A percentile compares a stretch with the other conserved stretches of the same genome.
phyloP scores from a whole-genome alignment of 2,329 filamentous ascomycete species.

The Lecanoromycetidae sp. region DNA sequence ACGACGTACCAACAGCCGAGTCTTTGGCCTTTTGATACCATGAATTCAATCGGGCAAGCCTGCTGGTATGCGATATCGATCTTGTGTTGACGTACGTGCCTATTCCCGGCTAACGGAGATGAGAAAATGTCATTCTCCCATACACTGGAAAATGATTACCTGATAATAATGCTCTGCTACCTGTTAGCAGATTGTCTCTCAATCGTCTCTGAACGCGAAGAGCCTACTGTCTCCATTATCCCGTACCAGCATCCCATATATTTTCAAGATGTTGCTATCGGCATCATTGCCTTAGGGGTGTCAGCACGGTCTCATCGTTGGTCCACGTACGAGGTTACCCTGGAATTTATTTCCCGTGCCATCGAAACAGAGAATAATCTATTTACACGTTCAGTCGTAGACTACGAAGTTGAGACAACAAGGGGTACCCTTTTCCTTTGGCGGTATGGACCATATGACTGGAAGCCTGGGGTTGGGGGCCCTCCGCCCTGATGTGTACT shows the following conservation, averaged over 20 bases:
- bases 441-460: slow-evolving; percentile 5
- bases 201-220: too few species aligned
- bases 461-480: background rate
- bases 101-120: slow-evolving; percentile 26
- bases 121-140: background rate
- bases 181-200: too few species aligned
- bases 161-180: slow-evolving; percentile 35
- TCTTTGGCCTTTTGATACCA: slow-evolving; percentile 66
- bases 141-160: background rate
- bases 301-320: background rate
- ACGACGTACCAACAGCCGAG: slow-evolving; percentile 66
- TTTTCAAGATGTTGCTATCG: slow-evolving; percentile 37
- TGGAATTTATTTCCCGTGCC: slow-evolving; percentile 33
- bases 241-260: slow-evolving; percentile 35
- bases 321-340: background rate
- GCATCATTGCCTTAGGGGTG: slow-evolving; percentile 27
- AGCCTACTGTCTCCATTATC: slow-evolving; percentile 28
- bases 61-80: slow-evolving; percentile 36
- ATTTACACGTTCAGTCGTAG: slow-evolving; percentile 14
- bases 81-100: slow-evolving; percentile 30
- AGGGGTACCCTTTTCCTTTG: slow-evolving; percentile 15
- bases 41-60: slow-evolving; percentile 46
- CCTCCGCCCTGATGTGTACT: background rate
- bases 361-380: slow-evolving; percentile 34
- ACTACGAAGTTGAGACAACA: background rate